Percentiles rank a stretch among this genome's conserved stretches.
phyloP scores from a whole-genome alignment of 23 red algal genomes.

The Gracilariopsis chorda region DNA sequence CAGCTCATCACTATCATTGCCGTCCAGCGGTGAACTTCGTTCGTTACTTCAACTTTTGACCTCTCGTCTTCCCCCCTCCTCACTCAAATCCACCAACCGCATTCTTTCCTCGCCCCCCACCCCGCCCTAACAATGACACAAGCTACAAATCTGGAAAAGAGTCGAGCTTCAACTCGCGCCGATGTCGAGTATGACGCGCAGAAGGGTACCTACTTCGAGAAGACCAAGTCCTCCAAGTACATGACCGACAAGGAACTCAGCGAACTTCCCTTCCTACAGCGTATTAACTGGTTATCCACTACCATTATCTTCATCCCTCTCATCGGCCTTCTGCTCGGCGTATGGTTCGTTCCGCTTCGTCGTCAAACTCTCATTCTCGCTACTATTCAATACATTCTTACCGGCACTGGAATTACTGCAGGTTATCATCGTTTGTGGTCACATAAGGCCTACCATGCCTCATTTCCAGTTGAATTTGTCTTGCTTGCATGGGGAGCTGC shows the following conservation, averaged over 20 bases:
- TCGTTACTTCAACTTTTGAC: not conserved
- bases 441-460: slow-evolving; percentile 83
- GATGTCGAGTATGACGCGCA: slow-evolving; percentile 81
- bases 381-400: slow-evolving; percentile 86
- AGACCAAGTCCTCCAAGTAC: slow-evolving; percentile 86
- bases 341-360: slow-evolving; percentile 76
- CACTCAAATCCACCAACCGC: no score
- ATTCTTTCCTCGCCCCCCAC: not conserved
- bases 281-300: slow-evolving; percentile 98
- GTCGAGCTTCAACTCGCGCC: not conserved
- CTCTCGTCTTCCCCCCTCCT: not conserved
- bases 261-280: slow-evolving; percentile 82
- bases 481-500: slow-evolving; percentile 90
- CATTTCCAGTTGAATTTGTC: slow-evolving; percentile 79
- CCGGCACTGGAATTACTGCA: slow-evolving; percentile 92
- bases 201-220: slow-evolving; percentile 78
- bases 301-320: slow-evolving; percentile 95
- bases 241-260: slow-evolving; percentile 94
- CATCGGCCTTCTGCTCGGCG: slow-evolving; percentile 69
- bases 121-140: not conserved
- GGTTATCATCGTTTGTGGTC: slow-evolving; percentile 95
- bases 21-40: no score
- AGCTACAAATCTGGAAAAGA: not conserved
- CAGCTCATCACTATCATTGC: no score
- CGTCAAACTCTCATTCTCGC: slow-evolving; percentile 71